phyloP scores from a whole-genome alignment of 805 yeast species.

The Kodamaea leandrae region DNA sequence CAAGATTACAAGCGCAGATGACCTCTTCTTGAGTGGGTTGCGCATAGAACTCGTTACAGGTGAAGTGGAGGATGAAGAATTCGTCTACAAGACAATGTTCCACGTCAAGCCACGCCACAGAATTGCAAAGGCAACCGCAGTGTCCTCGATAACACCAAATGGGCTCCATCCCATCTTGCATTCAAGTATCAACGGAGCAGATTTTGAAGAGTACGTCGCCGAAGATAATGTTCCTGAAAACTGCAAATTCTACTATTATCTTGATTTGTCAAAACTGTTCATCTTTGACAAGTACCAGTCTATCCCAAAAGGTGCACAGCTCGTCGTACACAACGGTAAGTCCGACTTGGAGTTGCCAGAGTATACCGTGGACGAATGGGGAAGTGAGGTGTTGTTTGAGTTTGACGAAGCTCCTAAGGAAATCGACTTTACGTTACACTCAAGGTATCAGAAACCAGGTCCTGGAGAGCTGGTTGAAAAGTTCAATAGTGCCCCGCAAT shows the following conservation, averaged over 20 bases:
- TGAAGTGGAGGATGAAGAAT: slow-evolving; percentile 16
- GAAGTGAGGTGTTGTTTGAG: slow-evolving; percentile 36
- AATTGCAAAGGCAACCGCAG: slow-evolving; percentile 1
- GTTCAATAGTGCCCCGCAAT: slow-evolving; percentile 17
- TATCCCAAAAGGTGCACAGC: slow-evolving; percentile 21
- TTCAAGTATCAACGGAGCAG: slow-evolving; percentile 10
- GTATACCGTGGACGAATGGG: slow-evolving; percentile 38
- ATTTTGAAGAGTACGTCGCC: slow-evolving; percentile 15
- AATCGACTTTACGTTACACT: slow-evolving; percentile 33
- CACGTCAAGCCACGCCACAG: slow-evolving; percentile 43
- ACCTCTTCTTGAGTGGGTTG: slow-evolving; percentile 35
- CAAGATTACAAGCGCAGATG: slow-evolving; percentile 29
- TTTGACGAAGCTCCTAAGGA: slow-evolving; percentile 14
- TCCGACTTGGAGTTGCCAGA: slow-evolving; percentile 41
- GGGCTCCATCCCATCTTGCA: slow-evolving; percentile 40
- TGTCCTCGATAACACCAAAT: slow-evolving; percentile 16
- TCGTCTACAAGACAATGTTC: slow-evolving; percentile 36
- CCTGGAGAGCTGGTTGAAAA: neutral
- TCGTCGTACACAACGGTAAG: slow-evolving; percentile 31
- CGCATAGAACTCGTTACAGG: slow-evolving; percentile 27
- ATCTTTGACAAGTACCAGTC: slow-evolving; percentile 40
- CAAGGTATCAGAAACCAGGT: slow-evolving; percentile 39
- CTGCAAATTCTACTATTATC: slow-evolving; percentile 35
- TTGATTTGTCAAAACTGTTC: slow-evolving; percentile 29
- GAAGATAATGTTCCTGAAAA: slow-evolving; percentile 21